Conservation (phyloP, 371 early-diverging fungal species). For the Haplosporangium sp. region DNA sequence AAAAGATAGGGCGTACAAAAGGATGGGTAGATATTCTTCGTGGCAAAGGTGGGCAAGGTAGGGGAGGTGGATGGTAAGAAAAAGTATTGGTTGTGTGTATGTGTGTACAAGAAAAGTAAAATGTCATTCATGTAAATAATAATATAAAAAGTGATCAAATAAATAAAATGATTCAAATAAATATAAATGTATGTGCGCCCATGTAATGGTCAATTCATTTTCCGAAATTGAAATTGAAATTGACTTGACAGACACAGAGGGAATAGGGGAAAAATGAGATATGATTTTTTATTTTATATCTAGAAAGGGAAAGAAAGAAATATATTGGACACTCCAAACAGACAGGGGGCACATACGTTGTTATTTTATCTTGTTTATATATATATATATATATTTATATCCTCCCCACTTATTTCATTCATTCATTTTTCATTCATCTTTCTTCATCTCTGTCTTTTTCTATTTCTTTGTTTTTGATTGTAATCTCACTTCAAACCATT, state of each 20-base stretch:
- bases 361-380: too few species aligned
- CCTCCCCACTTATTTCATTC: background rate
- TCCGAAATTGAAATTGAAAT: constrained; percentile 4
- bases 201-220: constrained; percentile 4
- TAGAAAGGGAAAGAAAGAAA: too few species aligned
- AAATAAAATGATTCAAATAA: too few species aligned
- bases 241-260: background rate
- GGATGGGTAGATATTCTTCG: background rate
- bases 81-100: background rate
- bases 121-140: too few species aligned
- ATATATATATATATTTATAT: background rate
- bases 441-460: background rate
- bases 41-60: background rate
- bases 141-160: too few species aligned
- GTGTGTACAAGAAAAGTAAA: too few species aligned
- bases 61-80: background rate
- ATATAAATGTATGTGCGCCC: background rate
- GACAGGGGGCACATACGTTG: too few species aligned
- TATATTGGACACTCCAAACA: too few species aligned
- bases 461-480: background rate
- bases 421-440: background rate
- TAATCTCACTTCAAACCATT: too few species aligned
- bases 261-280: too few species aligned
- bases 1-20: too few species aligned
- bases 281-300: too few species aligned